Evolutionary conservation across 768 basidiomycete genomes (phyloP), one percentile per base, ranked within the genome.

Genomic region (Kwoniella dejecticola): DNA sequence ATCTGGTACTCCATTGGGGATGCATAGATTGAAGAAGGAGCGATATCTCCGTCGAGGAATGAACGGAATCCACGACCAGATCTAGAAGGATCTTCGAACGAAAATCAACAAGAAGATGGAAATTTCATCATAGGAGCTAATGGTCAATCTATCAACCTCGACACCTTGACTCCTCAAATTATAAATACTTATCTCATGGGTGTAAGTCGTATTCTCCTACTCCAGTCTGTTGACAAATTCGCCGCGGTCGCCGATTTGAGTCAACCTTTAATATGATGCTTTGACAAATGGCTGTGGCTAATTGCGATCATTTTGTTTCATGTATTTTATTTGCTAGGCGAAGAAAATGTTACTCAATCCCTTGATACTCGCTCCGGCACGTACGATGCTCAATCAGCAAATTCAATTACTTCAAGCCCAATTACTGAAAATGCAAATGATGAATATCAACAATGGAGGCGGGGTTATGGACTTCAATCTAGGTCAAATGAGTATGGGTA

Each of bases 151-250:
- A 60, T 57, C 45, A 65, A 69, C 56, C 61, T 69, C 12, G 75
- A 69, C 42, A 69, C 67, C 67, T 63, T 74, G 21, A 72, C 68
- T 45, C 62, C 72, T 8, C 71, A 67, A 30, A 54, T 57, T 5
- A 69, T 72, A 68, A 69, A 74, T 38, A 68, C 62, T 52, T 78
- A 78, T 54, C 50, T 74, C 17, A 61, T 65, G 19, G 68, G 75
- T 52, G 74, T 75, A 33, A 52, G 71, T 31, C 19, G 11, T 11
- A n/a, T n/a, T n/a, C n/a, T n/a, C n/a, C n/a, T n/a, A n/a, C n/a
- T n/a, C n/a, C n/a, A n/a, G n/a, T n/a, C n/a, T n/a, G n/a, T n/a
- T n/a, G n/a, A n/a, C n/a, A n/a, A n/a, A n/a, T n/a, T n/a, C n/a
- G n/a, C n/a, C n/a, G n/a, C n/a, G n/a, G n/a, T n/a, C n/a, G n/a